These are phyloP conservation scores for Penicillium corylophilum DNA, from an alignment of 2,329 filamentous ascomycete genomes.

Conservation along the genomic window DNA sequence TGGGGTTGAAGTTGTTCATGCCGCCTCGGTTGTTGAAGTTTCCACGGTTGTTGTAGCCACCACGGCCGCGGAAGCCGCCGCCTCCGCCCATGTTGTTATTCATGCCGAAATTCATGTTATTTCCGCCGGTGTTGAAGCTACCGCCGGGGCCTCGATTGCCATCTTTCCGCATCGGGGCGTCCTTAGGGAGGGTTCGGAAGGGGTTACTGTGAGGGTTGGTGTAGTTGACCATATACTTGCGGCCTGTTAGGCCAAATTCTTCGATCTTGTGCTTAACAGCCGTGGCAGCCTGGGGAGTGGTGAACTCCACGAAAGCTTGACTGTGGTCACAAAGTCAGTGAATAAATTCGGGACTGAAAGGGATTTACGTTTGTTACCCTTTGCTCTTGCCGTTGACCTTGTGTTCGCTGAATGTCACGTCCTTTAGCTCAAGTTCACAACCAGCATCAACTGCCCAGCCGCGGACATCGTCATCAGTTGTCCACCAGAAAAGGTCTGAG, in stretches of 20 bases:
- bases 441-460: conserved; percentile 78
- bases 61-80: conserved; percentile 55
- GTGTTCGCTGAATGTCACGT: conserved; percentile 95
- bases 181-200: conserved; percentile 87
- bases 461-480: conserved; percentile 89
- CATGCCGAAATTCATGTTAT: conserved; percentile 43
- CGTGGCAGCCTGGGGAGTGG: conserved; percentile 77
- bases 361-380: conserved; percentile 61
- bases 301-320: conserved; percentile 82
- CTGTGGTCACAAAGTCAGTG: conserved; percentile 33
- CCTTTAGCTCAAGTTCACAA: conserved; percentile 80
- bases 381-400: conserved; percentile 99
- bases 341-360: background rate
- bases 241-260: conserved; percentile 57
- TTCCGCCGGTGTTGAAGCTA: conserved; percentile 41
- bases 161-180: conserved; percentile 71
- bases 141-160: conserved; percentile 54
- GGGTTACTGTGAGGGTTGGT: conserved; percentile 77
- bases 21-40: conserved; percentile 16
- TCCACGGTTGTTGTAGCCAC: conserved; percentile 46
- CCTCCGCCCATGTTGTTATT: conserved; percentile 40
- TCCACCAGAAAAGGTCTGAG: conserved; percentile 95
- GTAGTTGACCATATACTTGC: conserved; percentile 70
- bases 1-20: conserved; percentile 35
- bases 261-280: conserved; percentile 83